Percentiles rank a stretch among this genome's conserved stretches.
phyloP scores from a whole-genome alignment of 1,139 yeast genomes.

The Blastobotrys persicus region DNA sequence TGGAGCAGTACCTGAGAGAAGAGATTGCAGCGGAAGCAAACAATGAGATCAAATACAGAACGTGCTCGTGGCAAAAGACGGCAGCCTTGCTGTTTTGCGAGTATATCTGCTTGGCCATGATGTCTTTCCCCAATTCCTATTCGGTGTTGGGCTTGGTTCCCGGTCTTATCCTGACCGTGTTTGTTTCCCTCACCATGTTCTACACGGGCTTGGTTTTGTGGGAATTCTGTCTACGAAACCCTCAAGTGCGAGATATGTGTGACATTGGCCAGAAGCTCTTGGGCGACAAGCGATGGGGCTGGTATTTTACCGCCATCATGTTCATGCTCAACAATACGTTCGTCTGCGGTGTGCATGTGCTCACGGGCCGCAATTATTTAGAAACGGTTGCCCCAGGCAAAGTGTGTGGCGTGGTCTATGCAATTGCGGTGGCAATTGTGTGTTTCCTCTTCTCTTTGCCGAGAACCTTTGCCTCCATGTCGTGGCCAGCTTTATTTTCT shows the following conservation, averaged over 20 bases:
- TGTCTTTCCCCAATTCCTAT: constrained; percentile 66
- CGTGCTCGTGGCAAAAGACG: constrained; percentile 58
- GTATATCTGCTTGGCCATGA: constrained; percentile 59
- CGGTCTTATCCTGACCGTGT: constrained; percentile 53
- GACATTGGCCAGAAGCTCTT: constrained; percentile 60
- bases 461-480: constrained; percentile 53
- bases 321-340: constrained; percentile 55
- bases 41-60: constrained; percentile 47
- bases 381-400: constrained; percentile 53
- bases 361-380: constrained; percentile 58
- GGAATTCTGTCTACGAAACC: constrained; percentile 55
- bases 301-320: constrained; percentile 57
- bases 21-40: constrained; percentile 34
- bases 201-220: constrained; percentile 55
- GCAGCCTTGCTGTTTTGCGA: constrained; percentile 59
- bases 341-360: constrained; percentile 57
- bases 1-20: constrained; percentile 34
- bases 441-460: constrained; percentile 55
- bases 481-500: constrained; percentile 49
- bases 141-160: constrained; percentile 59
- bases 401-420: constrained; percentile 52
- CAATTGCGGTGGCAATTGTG: constrained; percentile 47
- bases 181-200: constrained; percentile 50
- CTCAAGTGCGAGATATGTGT: constrained; percentile 51
- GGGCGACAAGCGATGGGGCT: constrained; percentile 51